Conservation (phyloP, 495 filamentous ascomycete genomes). For the Penicillium roqueforti region DNA sequence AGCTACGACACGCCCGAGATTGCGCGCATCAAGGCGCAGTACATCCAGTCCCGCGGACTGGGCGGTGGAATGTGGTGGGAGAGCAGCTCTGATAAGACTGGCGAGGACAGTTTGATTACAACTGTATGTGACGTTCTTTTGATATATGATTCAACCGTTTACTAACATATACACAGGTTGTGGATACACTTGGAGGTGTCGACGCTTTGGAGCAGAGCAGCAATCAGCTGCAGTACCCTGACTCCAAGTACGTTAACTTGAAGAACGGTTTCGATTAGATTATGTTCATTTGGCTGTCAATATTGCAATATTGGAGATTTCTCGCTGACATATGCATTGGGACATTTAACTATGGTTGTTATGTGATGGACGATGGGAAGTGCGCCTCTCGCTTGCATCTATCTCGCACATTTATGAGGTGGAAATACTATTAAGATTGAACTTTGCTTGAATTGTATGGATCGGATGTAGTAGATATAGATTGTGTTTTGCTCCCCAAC, state of each 20-base stretch:
- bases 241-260: slow-evolving; percentile 33
- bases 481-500: no score
- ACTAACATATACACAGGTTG: slow-evolving; percentile 20
- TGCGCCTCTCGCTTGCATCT: not conserved
- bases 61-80: slow-evolving; percentile 94
- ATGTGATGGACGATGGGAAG: not conserved
- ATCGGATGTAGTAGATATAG: not conserved
- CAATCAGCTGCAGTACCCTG: slow-evolving; percentile 34
- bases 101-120: slow-evolving; percentile 55
- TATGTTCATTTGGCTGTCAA: not conserved
- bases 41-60: slow-evolving; percentile 57
- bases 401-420: not conserved
- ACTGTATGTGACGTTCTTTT: slow-evolving; percentile 37
- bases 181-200: slow-evolving; percentile 26
- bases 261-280: slow-evolving; percentile 21
- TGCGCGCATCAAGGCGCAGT: slow-evolving; percentile 59
- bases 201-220: slow-evolving; percentile 22
- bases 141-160: not conserved
- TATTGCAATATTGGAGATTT: not conserved
- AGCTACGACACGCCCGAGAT: slow-evolving; percentile 67
- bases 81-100: slow-evolving; percentile 63
- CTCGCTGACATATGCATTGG: not conserved
- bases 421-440: not conserved
- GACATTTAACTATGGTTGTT: not conserved
- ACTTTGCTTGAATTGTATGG: not conserved